Evolutionary conservation across 2,329 filamentous ascomycete species (phyloP).

Genomic region (Microcera coccophila): DNA sequence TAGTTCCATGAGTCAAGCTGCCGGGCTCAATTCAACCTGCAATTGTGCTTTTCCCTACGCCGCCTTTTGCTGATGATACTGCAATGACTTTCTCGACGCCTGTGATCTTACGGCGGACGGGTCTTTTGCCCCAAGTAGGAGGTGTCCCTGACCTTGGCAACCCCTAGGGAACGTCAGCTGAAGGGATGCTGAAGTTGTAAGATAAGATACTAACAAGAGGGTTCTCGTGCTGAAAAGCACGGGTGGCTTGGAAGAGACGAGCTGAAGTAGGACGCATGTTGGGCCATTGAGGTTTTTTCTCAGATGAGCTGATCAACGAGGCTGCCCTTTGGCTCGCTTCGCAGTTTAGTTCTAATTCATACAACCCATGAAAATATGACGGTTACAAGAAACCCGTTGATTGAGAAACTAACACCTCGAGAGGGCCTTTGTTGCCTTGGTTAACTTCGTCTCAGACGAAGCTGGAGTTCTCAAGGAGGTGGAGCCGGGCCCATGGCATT

Average conservation of each 20-base stretch:
- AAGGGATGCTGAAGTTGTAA: background rate
- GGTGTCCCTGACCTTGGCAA: slow-evolving; percentile 69
- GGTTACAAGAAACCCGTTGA: no score
- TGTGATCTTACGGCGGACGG: slow-evolving; percentile 73
- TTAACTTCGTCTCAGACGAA: no score
- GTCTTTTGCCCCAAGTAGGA: slow-evolving; percentile 63
- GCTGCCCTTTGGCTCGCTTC: no score
- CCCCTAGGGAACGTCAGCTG: slow-evolving; percentile 52
- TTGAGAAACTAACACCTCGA: no score
- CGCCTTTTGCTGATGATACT: slow-evolving; percentile 95
- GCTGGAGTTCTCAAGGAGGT: no score
- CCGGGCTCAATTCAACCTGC: slow-evolving; percentile 53
- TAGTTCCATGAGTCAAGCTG: background rate
- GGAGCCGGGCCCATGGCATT: no score
- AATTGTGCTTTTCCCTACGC: slow-evolving; percentile 96
- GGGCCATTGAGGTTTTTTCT: no score
- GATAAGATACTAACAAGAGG: slow-evolving; percentile 60
- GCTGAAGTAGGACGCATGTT: slow-evolving; percentile 37
- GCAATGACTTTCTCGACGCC: slow-evolving; percentile 89
- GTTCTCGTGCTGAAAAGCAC: slow-evolving; percentile 67
- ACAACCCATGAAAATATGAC: no score
- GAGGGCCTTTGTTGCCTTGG: no score
- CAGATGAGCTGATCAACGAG: no score
- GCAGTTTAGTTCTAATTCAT: no score
- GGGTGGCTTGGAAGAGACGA: slow-evolving; percentile 34